Conservation (phyloP, 495 filamentous ascomycete species). For the Podospora pseudopauciseta region DNA sequence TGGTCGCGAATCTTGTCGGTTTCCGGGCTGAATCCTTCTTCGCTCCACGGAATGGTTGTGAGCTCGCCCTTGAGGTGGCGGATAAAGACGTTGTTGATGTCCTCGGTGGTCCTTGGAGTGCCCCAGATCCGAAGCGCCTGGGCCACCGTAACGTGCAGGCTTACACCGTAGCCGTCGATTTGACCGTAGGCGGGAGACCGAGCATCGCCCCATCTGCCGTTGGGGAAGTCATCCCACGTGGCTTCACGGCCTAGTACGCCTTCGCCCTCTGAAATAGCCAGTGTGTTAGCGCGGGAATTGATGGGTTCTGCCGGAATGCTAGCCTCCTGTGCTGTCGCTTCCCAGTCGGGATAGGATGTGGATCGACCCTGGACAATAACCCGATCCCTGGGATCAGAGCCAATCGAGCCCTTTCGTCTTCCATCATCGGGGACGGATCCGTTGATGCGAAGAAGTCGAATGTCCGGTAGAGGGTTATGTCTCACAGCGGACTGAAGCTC, state of each 20-base stretch:
- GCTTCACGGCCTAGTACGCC: conserved; percentile 90
- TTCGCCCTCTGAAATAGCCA: conserved; percentile 89
- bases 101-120: conserved; percentile 59
- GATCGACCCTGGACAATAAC: conserved; percentile 67
- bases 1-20: conserved; percentile 71
- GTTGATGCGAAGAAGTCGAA: conserved; percentile 36
- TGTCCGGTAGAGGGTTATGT: conserved; percentile 41
- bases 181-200: conserved; percentile 88
- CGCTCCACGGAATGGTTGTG: conserved; percentile 84
- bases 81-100: conserved; percentile 76
- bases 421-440: conserved; percentile 25
- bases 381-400: conserved; percentile 72
- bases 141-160: conserved; percentile 72
- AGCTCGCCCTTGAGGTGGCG: conserved; percentile 73
- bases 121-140: conserved; percentile 83
- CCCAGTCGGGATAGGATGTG: conserved; percentile 53
- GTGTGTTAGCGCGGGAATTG: conserved; percentile 70
- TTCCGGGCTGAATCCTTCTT: conserved; percentile 82
- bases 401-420: conserved; percentile 46
- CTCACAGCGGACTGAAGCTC: conserved; percentile 45
- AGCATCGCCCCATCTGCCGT: conserved; percentile 94
- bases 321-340: conserved; percentile 64
- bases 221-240: conserved; percentile 98
- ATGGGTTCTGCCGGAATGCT: conserved; percentile 56
- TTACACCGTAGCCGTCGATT: conserved; percentile 92